A percentile compares a stretch with the other conserved stretches of the same genome.
Evolutionary conservation across 208 protist species (phyloP).

Genomic region (Wallacemonas sp.): DNA sequence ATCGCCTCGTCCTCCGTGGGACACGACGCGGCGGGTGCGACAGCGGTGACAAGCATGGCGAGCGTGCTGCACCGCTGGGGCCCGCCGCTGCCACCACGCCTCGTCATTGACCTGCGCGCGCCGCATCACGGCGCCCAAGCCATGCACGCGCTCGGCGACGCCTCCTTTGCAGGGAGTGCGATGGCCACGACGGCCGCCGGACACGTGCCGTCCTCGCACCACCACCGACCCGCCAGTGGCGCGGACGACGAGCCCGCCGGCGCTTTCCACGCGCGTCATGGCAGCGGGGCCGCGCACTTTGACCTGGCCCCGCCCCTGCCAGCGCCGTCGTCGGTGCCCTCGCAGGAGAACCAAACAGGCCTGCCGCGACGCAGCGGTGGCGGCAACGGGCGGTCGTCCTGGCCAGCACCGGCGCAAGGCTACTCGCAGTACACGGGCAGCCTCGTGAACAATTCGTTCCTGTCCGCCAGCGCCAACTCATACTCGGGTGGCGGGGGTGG

Average conservation of each 20-base stretch:
- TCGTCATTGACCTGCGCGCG: slow-evolving; percentile 5
- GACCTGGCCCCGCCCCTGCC: background rate
- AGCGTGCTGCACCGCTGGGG: too few relatives aligned
- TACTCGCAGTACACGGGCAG: slow-evolving; percentile 15
- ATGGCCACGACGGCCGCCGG: slow-evolving; percentile 4
- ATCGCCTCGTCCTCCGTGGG: background rate
- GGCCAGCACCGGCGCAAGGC: background rate
- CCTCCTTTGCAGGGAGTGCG: slow-evolving; percentile 6
- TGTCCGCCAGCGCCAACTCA: background rate
- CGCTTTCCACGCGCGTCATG: background rate
- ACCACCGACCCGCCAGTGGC: background rate
- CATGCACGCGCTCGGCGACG: background rate
- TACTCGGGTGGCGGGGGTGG: background rate
- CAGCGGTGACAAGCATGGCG: background rate
- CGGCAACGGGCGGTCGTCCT: background rate
- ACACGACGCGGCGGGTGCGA: background rate
- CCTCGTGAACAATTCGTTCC: slow-evolving; percentile 19
- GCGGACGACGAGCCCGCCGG: background rate
- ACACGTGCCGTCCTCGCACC: background rate
- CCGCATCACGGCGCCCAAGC: background rate
- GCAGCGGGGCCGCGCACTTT: background rate
- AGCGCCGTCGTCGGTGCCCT: slow-evolving; percentile 4
- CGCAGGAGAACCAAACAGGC: background rate
- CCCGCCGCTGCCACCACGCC: slow-evolving; percentile 3
- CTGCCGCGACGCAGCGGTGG: background rate